Evolutionary conservation across 2,329 filamentous ascomycete genomes (phyloP), one percentile per base, ranked within the genome.

Genomic region (Fusarium penzigii): DNA sequence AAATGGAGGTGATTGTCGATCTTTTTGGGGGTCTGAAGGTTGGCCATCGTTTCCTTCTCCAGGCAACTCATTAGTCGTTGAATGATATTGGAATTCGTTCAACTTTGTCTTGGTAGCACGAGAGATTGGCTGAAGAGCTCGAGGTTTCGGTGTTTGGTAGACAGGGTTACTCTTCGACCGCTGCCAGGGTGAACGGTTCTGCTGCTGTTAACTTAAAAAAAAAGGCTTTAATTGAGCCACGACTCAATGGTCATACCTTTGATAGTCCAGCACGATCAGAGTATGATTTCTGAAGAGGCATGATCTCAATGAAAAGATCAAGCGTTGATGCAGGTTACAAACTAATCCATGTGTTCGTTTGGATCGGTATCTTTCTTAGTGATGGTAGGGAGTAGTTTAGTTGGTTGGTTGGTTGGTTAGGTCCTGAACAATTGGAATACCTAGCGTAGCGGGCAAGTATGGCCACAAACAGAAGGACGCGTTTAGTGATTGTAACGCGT

Each of bases 81-180:
- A 56, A 8, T 71, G 66, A 13, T 76, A 73, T 46, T 76, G 73
- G 57, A 84, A 86, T 50, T 82, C 81, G 64, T 78, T 80, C 32
- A 87, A 74, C 62, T 86, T 87, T 56, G 74, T 81, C 64, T 82
- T 86, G 11, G 84, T 85, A 9, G 74, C 75, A 32, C 81, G 76
- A 39, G 84, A 86, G 12, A 84, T 74, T 16, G 79, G 77, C 32
- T 76, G 72, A 7, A 78, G 67, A 39, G 76, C 67, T 38, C 69
- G 72, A 11, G 71, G 47, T 34, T 63, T 70, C 38, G 69, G 70
- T 17, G 67, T 67, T 50, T 72, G 66, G 39, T 68, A 70, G 42
- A 72, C 66, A 6, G 80, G 75, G 63, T 82, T 75, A 64, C 78
- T 83, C 59, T 76, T 79, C 29, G 79, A 78, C 62, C 81, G 76